These are phyloP conservation scores for Teratosphaeriaceae sp. DNA, from an alignment of 2,329 filamentous ascomycete genomes.

Conservation along the genomic window DNA sequence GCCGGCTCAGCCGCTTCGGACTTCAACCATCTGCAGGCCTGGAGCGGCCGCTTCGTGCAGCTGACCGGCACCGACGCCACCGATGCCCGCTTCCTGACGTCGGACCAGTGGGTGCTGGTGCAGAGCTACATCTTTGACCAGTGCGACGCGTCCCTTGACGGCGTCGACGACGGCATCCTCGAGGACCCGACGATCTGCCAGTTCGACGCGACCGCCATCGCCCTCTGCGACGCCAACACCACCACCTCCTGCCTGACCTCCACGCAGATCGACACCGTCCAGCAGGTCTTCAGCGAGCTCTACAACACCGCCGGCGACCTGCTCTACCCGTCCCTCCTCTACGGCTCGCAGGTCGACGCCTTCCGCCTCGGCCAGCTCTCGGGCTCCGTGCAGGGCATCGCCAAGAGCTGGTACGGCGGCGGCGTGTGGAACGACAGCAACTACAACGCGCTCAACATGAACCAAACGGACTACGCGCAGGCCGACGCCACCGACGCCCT, in stretches of 20 bases:
- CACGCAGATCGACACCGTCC: conserved; percentile 39
- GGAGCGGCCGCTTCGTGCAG: conserved; percentile 36
- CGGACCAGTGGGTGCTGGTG: conserved; percentile 36
- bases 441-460: conserved; percentile 36
- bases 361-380: conserved; percentile 33
- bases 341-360: conserved; percentile 39
- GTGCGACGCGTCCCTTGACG: conserved; percentile 45
- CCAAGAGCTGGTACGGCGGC: conserved; percentile 41
- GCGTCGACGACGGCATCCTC: conserved; percentile 42
- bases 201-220: conserved; percentile 30
- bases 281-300: conserved; percentile 37
- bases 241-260: conserved; percentile 38
- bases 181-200: conserved; percentile 41
- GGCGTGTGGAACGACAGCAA: conserved; percentile 40
- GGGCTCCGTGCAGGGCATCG: conserved; percentile 38
- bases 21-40: conserved; percentile 38
- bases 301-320: conserved; percentile 38
- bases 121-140: conserved; percentile 41
- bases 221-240: conserved; percentile 29
- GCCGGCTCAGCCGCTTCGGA: conserved; percentile 39
- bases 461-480: conserved; percentile 35
- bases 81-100: conserved; percentile 36
- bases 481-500: conserved; percentile 32
- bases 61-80: conserved; percentile 34
- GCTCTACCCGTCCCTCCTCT: conserved; percentile 47